These are phyloP conservation scores for Kwoniella newhampshirensis DNA, from an alignment of 768 basidiomycete genomes.

Conservation along the genomic window DNA sequence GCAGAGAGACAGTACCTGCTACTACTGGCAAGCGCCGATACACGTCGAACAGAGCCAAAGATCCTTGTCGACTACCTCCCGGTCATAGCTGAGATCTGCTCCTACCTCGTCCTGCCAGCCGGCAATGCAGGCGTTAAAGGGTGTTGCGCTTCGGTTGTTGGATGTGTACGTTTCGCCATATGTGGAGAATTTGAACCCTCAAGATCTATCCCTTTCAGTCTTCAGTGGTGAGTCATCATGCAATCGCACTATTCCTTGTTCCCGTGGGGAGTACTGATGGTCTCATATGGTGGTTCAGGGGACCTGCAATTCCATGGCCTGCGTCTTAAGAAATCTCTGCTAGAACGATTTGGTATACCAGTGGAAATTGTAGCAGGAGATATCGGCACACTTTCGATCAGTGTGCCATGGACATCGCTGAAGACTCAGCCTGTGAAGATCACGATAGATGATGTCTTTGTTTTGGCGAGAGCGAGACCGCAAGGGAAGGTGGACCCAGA, in stretches of 20 bases:
- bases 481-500: slow-evolving; percentile 68
- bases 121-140: slow-evolving; percentile 44
- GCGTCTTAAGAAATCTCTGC: slow-evolving; percentile 83
- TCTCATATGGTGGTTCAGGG: too few species aligned
- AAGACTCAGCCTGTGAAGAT: slow-evolving; percentile 74
- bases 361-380: slow-evolving; percentile 89
- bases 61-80: neutral
- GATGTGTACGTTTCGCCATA: slow-evolving; percentile 91
- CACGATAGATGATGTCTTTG: slow-evolving; percentile 87
- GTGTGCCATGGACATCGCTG: slow-evolving; percentile 49
- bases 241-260: neutral
- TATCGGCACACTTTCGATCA: slow-evolving; percentile 46
- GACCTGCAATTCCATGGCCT: slow-evolving; percentile 64
- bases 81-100: neutral
- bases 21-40: too few species aligned
- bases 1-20: neutral
- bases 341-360: slow-evolving; percentile 93
- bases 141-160: slow-evolving; percentile 56
- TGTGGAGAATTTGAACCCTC: slow-evolving; percentile 91
- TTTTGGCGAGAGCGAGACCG: slow-evolving; percentile 75
- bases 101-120: neutral
- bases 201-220: slow-evolving; percentile 80
- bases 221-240: slow-evolving; percentile 31
- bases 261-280: too few species aligned
- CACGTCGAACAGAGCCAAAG: too few species aligned